These are phyloP conservation scores for Terana coerulea DNA, from an alignment of 768 basidiomycete species.

Conservation along the genomic window DNA sequence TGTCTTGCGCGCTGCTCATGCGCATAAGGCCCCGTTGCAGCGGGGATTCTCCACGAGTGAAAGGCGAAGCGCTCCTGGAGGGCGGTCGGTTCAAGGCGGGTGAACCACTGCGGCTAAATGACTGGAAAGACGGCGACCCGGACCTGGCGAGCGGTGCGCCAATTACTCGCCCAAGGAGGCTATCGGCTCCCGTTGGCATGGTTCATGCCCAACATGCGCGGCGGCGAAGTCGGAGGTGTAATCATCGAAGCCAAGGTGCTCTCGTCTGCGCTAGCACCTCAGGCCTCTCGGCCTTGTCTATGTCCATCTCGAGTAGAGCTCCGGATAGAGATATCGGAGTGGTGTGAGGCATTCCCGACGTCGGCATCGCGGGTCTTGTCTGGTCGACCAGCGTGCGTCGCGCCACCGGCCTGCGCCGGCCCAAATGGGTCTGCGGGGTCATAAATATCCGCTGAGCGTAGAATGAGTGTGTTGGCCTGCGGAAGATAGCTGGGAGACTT, in stretches of 20 bases:
- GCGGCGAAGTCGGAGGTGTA: constrained; percentile 12
- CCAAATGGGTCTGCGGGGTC: too few relatives aligned
- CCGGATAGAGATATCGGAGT: constrained; percentile 33
- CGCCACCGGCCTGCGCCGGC: too few relatives aligned
- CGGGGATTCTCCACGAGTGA: constrained; percentile 1
- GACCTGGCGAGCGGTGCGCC: background rate
- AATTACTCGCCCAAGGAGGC: too few relatives aligned
- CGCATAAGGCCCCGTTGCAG: background rate
- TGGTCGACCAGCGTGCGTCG: too few relatives aligned
- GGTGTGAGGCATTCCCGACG: constrained; percentile 26
- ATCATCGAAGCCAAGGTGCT: constrained; percentile 2
- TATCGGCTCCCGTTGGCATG: too few relatives aligned
- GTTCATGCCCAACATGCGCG: too few relatives aligned
- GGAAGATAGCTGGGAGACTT: background rate
- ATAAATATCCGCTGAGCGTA: too few relatives aligned
- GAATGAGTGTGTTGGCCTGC: too few relatives aligned
- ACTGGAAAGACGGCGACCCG: constrained; percentile 7
- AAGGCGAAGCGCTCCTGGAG: constrained; percentile 15
- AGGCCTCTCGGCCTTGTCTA: constrained; percentile 18
- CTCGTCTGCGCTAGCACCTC: background rate
- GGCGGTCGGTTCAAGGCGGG: constrained; percentile 5
- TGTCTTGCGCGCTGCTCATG: constrained; percentile 17
- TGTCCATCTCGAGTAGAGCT: constrained; percentile 29
- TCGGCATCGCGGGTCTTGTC: background rate
- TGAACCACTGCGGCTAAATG: constrained; percentile 15